Percentiles rank a stretch among this genome's conserved stretches.
Evolutionary conservation across 352 stramenopile genomes (phyloP).

Genomic region (Peronospora tabacina): DNA sequence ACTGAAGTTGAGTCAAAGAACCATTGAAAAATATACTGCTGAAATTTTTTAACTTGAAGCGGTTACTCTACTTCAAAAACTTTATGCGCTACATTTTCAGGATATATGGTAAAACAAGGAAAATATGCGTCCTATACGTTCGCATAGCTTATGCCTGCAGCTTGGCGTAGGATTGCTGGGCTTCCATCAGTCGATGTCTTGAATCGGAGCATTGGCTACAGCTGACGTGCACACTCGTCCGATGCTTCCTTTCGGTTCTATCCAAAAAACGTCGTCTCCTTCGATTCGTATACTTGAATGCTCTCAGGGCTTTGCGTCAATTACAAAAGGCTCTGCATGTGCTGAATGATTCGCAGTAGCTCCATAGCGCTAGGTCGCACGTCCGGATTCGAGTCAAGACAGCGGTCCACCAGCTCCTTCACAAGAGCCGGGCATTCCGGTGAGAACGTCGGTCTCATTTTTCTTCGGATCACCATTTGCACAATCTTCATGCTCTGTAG

Average conservation of each 20-base stretch:
- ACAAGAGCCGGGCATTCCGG: slow-evolving; percentile 44
- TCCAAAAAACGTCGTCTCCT: slow-evolving; percentile 13
- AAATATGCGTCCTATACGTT: slow-evolving; percentile 23
- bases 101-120: slow-evolving; percentile 25
- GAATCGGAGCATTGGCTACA: background rate
- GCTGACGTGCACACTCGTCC: slow-evolving; percentile 18
- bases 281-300: slow-evolving; percentile 11
- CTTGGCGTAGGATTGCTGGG: background rate
- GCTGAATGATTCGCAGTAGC: slow-evolving; percentile 59
- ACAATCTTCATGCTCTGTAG: slow-evolving; percentile 82
- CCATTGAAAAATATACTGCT: background rate
- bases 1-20: background rate
- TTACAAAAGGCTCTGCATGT: slow-evolving; percentile 53
- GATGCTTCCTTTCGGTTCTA: slow-evolving; percentile 22
- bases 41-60: slow-evolving; percentile 1
- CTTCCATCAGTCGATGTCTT: slow-evolving; percentile 1
- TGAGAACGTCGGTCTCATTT: slow-evolving; percentile 59
- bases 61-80: background rate
- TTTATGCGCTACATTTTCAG: slow-evolving; percentile 17
- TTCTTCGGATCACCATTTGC: slow-evolving; percentile 69
- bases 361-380: slow-evolving; percentile 57
- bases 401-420: slow-evolving; percentile 50
- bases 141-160: slow-evolving; percentile 9
- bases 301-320: slow-evolving; percentile 7
- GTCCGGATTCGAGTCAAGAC: slow-evolving; percentile 60